Base-by-base conservation (phyloP, 129 eudicot species). In the Arctium minus region DNA sequence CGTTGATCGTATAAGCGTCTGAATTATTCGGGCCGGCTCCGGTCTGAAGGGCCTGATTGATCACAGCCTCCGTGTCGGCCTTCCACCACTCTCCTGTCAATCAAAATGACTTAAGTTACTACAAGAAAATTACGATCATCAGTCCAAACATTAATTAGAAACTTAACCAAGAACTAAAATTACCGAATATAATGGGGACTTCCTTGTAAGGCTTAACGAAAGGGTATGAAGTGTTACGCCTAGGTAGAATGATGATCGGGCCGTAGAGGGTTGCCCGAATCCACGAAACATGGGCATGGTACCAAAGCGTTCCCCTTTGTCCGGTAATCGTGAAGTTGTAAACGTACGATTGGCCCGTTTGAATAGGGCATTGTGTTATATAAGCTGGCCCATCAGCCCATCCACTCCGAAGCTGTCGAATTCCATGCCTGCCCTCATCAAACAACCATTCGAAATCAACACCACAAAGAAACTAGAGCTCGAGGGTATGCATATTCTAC, bases 21-120 rank as follows among this genome's bases (percentile, higher is more conserved):
- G 94, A 92, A 6, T 84, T 88, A 53, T 90, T 90, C 3, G 94
- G 93, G 37, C 90, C 93, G 0, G 84, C 94, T 48, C 97, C 97
- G 0, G 91, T 88, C 75, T 88, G 91, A 74, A 92, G 90, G 17
- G 94, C 93, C 76, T 92, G 97, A 72, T 50, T 90, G 67, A 92
- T 90, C 62, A 92, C 93, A 1, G 97, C 93, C 60, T 90, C 94
- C 0, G 92, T 86, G 48, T 92, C 92, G 2, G 82, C 84, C 42
- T 90, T 92, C 91, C 92, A 92, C 97, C 94, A 92, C 56, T 92
- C 94, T 74, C 97, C 97, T 92, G 4, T 36, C 37, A 70, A 31
- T 53, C 32, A 29, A 79, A 18, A 15, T 1, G 35, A 72, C 44
- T 2, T 27, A 32, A 6, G 12, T 64, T 69, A 68, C 42, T 22